Evolutionary conservation across 345 rosid genomes (phyloP).

Genomic region (Angophora floribunda): DNA sequence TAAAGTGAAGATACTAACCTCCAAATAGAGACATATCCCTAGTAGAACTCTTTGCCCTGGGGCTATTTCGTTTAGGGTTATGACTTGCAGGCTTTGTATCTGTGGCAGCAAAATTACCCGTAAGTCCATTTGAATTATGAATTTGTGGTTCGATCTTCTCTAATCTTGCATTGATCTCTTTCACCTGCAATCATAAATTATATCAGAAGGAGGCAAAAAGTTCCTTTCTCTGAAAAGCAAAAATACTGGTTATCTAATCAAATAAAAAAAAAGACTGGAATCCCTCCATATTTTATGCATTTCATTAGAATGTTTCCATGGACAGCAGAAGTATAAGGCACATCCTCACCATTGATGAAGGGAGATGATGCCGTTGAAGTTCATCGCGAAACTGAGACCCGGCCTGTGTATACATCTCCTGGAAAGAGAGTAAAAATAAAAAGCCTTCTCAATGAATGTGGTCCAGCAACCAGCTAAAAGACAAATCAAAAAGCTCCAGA

Average conservation of each 20-base stretch:
- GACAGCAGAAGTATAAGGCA: neutral
- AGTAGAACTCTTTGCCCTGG: slow-evolving; percentile 68
- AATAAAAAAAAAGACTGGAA: neutral
- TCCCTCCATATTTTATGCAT: neutral
- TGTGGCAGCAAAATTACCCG: slow-evolving; percentile 31
- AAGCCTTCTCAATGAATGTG: neutral
- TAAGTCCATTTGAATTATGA: slow-evolving; percentile 51
- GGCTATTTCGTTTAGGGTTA: slow-evolving; percentile 80
- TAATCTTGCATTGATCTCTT: slow-evolving; percentile 91
- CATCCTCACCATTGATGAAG: slow-evolving; percentile 66
- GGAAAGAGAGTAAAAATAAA: slow-evolving; percentile 12
- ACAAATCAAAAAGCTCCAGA: neutral
- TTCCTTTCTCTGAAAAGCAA: neutral
- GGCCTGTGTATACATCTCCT: slow-evolving; percentile 93
- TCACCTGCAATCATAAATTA: slow-evolving; percentile 44
- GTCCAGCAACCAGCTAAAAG: neutral
- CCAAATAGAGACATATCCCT: slow-evolving; percentile 83
- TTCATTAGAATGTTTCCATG: neutral
- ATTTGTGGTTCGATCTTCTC: slow-evolving; percentile 83
- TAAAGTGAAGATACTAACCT: slow-evolving; percentile 33
- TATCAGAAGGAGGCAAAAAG: neutral
- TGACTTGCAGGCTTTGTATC: slow-evolving; percentile 53
- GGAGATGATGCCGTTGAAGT: slow-evolving; percentile 89
- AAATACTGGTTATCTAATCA: neutral
- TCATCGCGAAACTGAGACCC: slow-evolving; percentile 96